Base-by-base conservation (phyloP, 2,329 filamentous ascomycete genomes). In the Penicillium sp. region DNA sequence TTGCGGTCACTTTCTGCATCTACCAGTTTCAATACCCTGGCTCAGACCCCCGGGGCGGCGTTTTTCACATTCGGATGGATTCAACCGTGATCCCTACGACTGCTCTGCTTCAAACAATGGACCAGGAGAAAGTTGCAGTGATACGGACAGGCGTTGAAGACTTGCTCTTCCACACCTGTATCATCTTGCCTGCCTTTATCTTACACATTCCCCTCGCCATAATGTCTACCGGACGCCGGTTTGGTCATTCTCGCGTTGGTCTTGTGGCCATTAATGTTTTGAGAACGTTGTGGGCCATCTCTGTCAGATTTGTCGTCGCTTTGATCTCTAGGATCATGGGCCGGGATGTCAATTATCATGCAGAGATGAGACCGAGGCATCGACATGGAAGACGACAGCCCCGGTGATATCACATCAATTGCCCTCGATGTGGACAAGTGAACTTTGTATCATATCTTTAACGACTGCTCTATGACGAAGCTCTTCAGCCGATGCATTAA, bases 151-250 rank as follows among this genome's bases (percentile, higher is more conserved):
- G 16, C 5, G 29, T 41, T 2, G 42, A 51, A 10, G 35, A 48
- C 7, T 30, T 52, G 32, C 12, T 51, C 4, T 35, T 48, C 4
- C 44, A 46, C 25, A 37, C 27, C 13, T 36, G 36, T 30, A 14
- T 51, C 13, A 31, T 50, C 30, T 9, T 51, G n/a, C 50, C 50
- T 4, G 35, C 32, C 15, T 28, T 41, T 2, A 13, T 43, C 18
- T 26, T 45, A 11, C 39, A 28, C 13, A 10, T 47, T 3, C 38
- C 42, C 23, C 12, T 45, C 4, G 16, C 31, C 15, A 17, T 41
- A 1, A 8, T 48, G 2, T 43, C 40, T 8, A 12, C 20, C 18
- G 20, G 37, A 8, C 33, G 42, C 10, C 33, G 32, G 6, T n/a
- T 44, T 7, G 20, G 22, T 8, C 27, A 39, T 16, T 46, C 44